These are phyloP conservation scores for Strobilomyces echinocephalus DNA, from an alignment of 768 basidiomycete species.

Conservation along the genomic window DNA sequence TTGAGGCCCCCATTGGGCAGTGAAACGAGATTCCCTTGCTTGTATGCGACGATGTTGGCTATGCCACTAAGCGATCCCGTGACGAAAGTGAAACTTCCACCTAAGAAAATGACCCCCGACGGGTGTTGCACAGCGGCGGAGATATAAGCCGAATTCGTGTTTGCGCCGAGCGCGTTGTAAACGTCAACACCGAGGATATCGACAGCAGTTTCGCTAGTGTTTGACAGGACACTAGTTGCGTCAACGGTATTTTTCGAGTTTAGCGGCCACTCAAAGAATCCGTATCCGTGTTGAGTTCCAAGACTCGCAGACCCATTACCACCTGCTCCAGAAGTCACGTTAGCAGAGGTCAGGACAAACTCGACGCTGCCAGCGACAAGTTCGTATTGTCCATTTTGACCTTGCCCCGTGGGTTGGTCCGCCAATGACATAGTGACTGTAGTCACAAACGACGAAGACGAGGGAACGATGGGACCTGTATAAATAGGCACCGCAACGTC, in stretches of 20 bases:
- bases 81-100: conserved; percentile 66
- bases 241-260: conserved; percentile 42
- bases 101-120: conserved; percentile 65
- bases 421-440: conserved; percentile 75
- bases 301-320: conserved; percentile 31
- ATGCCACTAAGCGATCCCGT: conserved; percentile 52
- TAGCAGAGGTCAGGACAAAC: conserved; percentile 64
- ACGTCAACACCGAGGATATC: conserved; percentile 62
- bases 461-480: conserved; percentile 76
- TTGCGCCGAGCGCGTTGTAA: conserved; percentile 53
- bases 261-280: conserved; percentile 87
- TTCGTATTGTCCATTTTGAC: conserved; percentile 64
- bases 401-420: conserved; percentile 55
- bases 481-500: conserved; percentile 69
- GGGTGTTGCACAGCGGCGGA: conserved; percentile 60
- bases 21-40: conserved; percentile 48
- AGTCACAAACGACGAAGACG: conserved; percentile 63
- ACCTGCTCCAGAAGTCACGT: conserved; percentile 33
- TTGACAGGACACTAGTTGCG: conserved; percentile 59
- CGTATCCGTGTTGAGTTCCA: conserved; percentile 54
- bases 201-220: conserved; percentile 62
- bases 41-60: conserved; percentile 71
- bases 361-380: conserved; percentile 87
- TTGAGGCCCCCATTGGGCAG: conserved; percentile 71
- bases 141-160: conserved; percentile 36